Percentiles rank a stretch among this genome's conserved stretches.
phyloP scores from a whole-genome alignment of 352 stramenopile genomes.

The Phytophthora syringae region DNA sequence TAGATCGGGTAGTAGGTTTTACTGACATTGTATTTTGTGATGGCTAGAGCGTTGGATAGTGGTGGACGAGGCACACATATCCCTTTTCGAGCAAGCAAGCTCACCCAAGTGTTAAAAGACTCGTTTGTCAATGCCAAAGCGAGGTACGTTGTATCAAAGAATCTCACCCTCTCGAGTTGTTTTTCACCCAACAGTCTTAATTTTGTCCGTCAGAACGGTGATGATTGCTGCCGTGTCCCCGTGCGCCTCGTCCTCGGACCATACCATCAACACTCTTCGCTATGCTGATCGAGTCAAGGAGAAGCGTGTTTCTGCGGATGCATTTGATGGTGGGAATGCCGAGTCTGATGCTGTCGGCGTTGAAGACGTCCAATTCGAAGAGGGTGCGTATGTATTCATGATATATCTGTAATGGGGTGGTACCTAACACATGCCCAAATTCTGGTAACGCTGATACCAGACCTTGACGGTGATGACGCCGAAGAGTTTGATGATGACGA shows the following conservation, averaged over 20 bases:
- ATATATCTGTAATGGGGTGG: neutral
- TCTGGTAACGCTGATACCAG: neutral
- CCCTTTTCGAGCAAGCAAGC: conserved; percentile 95
- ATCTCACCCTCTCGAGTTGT: neutral
- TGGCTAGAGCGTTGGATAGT: conserved; percentile 87
- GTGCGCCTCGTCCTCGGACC: conserved; percentile 93
- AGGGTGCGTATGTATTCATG: conserved; percentile 30
- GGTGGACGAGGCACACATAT: conserved; percentile 91
- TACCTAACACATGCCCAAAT: neutral
- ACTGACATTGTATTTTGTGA: neutral
- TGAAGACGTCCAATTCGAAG: conserved; percentile 67
- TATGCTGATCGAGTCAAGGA: conserved; percentile 98
- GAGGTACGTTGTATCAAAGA: conserved; percentile 35
- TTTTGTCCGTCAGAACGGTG: conserved; percentile 74
- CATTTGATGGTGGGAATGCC: conserved; percentile 51
- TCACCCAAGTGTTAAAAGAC: conserved; percentile 98
- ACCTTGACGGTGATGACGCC: conserved; percentile 30
- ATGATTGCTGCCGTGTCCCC: conserved; percentile 97
- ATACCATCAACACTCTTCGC: conserved; percentile 97
- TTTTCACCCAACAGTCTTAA: conserved; percentile 1
- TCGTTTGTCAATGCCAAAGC: conserved; percentile 96
- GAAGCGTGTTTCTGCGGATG: conserved; percentile 85
- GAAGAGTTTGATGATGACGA: conserved; percentile 36
- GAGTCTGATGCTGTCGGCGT: conserved; percentile 51
- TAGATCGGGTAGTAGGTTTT: too few species aligned